Percentiles rank a stretch among this genome's conserved stretches.
These are phyloP conservation scores for Endocarpon pusillum DNA, from an alignment of 495 filamentous ascomycete genomes.

Conservation along the genomic window DNA sequence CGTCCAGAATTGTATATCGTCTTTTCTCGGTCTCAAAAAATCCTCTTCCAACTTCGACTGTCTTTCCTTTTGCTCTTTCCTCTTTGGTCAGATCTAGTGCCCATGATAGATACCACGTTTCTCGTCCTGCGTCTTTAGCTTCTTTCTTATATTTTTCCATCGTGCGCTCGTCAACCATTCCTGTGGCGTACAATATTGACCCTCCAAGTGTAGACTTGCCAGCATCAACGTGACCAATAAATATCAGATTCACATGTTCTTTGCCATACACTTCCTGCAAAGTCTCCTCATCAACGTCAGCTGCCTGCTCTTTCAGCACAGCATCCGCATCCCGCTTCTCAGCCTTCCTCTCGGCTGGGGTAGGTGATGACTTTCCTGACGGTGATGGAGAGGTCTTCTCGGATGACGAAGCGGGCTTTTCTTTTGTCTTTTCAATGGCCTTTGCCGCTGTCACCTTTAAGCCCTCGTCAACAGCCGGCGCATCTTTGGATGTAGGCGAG, in stretches of 20 bases:
- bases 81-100: constrained; percentile 92
- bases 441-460: constrained; percentile 65
- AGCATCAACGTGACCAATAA: constrained; percentile 95
- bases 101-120: constrained; percentile 99
- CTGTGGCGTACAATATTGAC: constrained; percentile 76
- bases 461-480: constrained; percentile 34
- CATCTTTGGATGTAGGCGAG: constrained; percentile 35
- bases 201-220: constrained; percentile 94
- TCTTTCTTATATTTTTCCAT: constrained; percentile 96
- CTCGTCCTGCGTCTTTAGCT: constrained; percentile 86
- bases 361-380: constrained; percentile 61
- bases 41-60: constrained; percentile 88
- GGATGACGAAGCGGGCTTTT: constrained; percentile 38
- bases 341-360: constrained; percentile 28
- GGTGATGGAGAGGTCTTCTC: constrained; percentile 63
- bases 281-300: constrained; percentile 79
- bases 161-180: constrained; percentile 97
- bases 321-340: constrained; percentile 58
- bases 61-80: constrained; percentile 93
- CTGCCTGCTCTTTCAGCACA: constrained; percentile 71
- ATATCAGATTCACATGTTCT: constrained; percentile 96
- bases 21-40: constrained; percentile 90
- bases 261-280: constrained; percentile 95
- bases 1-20: constrained; percentile 85
- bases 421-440: constrained; percentile 57